Conservation (phyloP, 139 green algal species). For the Picochlorum sp. region DNA sequence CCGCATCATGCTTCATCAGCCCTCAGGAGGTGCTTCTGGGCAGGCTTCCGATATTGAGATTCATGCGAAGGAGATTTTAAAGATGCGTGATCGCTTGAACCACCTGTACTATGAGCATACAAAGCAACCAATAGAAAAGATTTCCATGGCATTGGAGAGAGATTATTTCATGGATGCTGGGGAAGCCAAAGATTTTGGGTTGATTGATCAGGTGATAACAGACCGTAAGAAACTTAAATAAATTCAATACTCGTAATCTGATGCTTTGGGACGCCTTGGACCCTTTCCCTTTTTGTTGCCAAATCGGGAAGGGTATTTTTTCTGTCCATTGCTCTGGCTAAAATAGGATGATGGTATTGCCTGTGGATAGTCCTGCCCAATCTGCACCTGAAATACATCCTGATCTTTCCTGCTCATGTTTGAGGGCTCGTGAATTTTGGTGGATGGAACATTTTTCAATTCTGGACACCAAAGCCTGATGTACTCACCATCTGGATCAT, state of each 20-base stretch:
- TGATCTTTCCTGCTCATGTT: constrained; percentile 57
- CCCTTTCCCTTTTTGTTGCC: background rate
- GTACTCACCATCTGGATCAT: constrained; percentile 70
- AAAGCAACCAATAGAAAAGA: constrained; percentile 33
- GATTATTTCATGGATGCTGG: constrained; percentile 77
- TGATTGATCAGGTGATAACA: constrained; percentile 79
- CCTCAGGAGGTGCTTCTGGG: constrained; percentile 72
- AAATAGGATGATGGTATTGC: constrained; percentile 29
- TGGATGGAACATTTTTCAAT: constrained; percentile 57
- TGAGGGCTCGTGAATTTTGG: constrained; percentile 71
- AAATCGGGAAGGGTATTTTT: background rate
- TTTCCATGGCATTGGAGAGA: constrained; percentile 60
- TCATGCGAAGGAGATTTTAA: constrained; percentile 82
- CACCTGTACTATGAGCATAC: constrained; percentile 81
- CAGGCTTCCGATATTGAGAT: constrained; percentile 91
- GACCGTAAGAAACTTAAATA: constrained; percentile 1
- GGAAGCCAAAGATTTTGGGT: constrained; percentile 69
- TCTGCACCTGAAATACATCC: constrained; percentile 45
- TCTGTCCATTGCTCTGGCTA: background rate
- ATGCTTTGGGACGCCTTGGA: background rate
- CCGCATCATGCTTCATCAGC: constrained; percentile 96
- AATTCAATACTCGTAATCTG: background rate
- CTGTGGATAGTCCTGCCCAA: constrained; percentile 58
- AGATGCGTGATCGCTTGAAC: constrained; percentile 62
- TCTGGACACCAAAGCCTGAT: constrained; percentile 83